Conservation (phyloP, 2,329 filamentous ascomycete species). For the Verruconis gallopava region DNA sequence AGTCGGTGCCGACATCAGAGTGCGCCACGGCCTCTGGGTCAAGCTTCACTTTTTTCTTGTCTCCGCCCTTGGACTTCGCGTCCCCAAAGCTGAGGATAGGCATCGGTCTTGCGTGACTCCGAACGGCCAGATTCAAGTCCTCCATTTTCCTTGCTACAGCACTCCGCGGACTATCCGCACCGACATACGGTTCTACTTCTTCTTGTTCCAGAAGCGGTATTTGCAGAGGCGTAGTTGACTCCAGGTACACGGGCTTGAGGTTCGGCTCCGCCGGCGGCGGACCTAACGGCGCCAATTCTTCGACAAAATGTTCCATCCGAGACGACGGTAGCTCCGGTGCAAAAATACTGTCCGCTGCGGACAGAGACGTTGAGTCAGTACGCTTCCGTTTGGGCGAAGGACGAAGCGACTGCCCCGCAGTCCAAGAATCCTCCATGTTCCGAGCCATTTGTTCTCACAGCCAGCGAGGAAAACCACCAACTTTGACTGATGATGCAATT, state of each 20-base stretch:
- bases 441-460: neutral
- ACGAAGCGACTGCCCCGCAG: neutral
- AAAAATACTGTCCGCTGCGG: neutral
- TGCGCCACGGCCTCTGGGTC: neutral
- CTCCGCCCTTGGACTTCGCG: neutral
- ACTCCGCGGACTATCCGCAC: constrained; percentile 3
- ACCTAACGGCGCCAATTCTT: neutral
- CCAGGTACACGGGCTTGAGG: neutral
- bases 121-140: neutral
- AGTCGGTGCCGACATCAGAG: neutral
- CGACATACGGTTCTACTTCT: neutral
- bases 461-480: too few relatives aligned
- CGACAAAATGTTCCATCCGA: neutral
- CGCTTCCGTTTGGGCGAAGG: neutral
- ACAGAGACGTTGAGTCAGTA: neutral
- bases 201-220: neutral
- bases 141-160: constrained; percentile 4
- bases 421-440: neutral
- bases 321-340: neutral
- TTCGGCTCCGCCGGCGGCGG: neutral
- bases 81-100: constrained; percentile 2
- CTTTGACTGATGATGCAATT: neutral
- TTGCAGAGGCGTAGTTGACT: neutral
- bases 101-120: neutral
- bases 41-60: constrained; percentile 5